These are phyloP conservation scores for Papilionanthe hybrid DNA, from an alignment of 116 monocot genomes.

Conservation along the genomic window DNA sequence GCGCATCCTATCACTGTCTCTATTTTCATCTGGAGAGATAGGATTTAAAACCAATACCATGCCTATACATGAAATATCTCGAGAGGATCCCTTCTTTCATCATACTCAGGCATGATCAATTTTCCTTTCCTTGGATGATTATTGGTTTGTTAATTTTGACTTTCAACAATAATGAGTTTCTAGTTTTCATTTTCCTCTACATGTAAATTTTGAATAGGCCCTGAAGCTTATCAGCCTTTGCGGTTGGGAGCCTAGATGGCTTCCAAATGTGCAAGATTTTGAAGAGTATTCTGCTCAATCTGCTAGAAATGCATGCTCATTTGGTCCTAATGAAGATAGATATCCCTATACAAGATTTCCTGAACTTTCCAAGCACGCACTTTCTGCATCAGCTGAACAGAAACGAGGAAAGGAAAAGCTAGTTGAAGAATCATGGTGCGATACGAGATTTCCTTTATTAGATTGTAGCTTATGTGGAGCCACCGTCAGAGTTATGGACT, in stretches of 20 bases:
- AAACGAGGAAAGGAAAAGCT: conserved; percentile 48
- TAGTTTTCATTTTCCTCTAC: not conserved
- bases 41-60: conserved; percentile 47
- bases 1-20: conserved; percentile 50
- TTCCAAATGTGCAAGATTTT: conserved; percentile 86
- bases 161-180: not conserved
- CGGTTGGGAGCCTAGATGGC: conserved; percentile 99
- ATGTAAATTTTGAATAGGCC: conserved; percentile 35
- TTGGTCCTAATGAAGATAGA: conserved; percentile 38
- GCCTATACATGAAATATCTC: conserved; percentile 27
- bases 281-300: conserved; percentile 95
- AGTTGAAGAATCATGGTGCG: conserved; percentile 37
- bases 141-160: not conserved
- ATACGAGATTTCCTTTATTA: conserved; percentile 63
- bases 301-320: conserved; percentile 56
- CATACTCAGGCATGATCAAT: conserved; percentile 49
- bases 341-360: conserved; percentile 24
- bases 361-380: conserved; percentile 33
- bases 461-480: conserved; percentile 94
- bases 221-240: conserved; percentile 91
- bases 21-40: conserved; percentile 50
- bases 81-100: conserved; percentile 38
- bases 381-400: conserved; percentile 43
- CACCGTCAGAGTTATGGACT: conserved; percentile 81
- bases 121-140: not conserved